phyloP scores from a whole-genome alignment of 306 rosid genomes.

The Cajanus cajan region DNA sequence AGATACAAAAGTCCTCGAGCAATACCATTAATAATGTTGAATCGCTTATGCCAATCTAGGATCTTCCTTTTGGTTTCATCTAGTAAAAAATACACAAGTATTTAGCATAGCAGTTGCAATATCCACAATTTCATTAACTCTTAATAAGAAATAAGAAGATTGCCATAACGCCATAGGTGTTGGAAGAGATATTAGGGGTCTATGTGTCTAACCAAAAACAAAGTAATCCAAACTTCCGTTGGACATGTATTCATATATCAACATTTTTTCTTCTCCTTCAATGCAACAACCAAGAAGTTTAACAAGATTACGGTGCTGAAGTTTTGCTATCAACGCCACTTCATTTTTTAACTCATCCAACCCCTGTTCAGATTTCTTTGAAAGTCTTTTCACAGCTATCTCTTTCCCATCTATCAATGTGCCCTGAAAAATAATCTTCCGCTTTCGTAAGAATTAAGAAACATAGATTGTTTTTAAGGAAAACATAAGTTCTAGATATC shows the following conservation, averaged over 20 bases:
- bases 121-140: neutral
- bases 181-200: neutral
- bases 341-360: constrained; percentile 18
- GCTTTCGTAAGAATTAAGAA: neutral
- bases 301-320: constrained; percentile 23
- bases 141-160: neutral
- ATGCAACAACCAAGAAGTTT: constrained; percentile 22
- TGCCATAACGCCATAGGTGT: neutral
- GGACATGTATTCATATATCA: constrained; percentile 23
- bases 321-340: neutral
- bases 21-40: constrained; percentile 18
- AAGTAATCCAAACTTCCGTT: constrained; percentile 20
- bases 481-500: neutral
- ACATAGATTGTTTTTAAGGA: too few relatives aligned
- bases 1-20: constrained; percentile 30
- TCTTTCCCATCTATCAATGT: neutral
- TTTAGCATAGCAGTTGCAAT: neutral
- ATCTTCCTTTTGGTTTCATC: neutral
- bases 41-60: neutral
- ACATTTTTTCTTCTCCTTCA: constrained; percentile 3
- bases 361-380: neutral
- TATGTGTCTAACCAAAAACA: neutral
- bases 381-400: neutral
- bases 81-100: neutral
- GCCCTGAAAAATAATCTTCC: neutral